Evolutionary conservation across 2,329 filamentous ascomycete species (phyloP), one percentile per base, ranked within the genome.

Genomic region (Talaromyces atroroseus): DNA sequence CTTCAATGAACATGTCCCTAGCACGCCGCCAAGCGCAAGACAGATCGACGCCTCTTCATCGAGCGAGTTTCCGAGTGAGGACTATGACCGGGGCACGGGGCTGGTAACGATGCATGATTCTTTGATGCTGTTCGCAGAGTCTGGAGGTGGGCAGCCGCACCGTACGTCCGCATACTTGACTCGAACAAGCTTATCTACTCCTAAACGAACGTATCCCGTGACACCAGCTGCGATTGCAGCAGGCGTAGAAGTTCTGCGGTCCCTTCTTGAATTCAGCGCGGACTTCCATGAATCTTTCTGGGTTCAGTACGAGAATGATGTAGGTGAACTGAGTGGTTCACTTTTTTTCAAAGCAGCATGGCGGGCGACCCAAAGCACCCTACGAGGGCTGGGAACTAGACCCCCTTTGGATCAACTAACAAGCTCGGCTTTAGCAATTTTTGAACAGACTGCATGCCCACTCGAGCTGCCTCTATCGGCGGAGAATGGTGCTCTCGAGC

Each of bases 401-500:
- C 46, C 46, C 10, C 5, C 46, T n/a, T 29, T 48, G 24, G 46
- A 26, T 12, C 23, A 48, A 32, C 46, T 48, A 29, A 48, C 46
- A 48, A 48, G 23, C 46, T 18, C 46, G 10, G 46, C 46, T 29
- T 14, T 29, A 48, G 23, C 46, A 48, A 48, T 48, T 11, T 48
- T 48, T 48, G n/a, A 48, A 48, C 46, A 48, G 46, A 48, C 46
- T 48, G 23, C 46, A 16, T 48, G 46, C 23, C 24, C 46, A 21
- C 46, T 48, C 8, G 46, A 48, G 46, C n/a, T 48, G 16, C 46
- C 46, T 32, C 2, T 32, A 48, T 48, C 46, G 3, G 46, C 46
- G 24, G 46, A 48, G 46, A 48, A 48, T 18, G 46, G 20, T 29
- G 46, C 46, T 16, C 46, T 48, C 23, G 46, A 48, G 23, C 46